Base-by-base conservation (phyloP, 371 early-diverging fungal genomes). In the Paraphysoderma sedebokerense region DNA sequence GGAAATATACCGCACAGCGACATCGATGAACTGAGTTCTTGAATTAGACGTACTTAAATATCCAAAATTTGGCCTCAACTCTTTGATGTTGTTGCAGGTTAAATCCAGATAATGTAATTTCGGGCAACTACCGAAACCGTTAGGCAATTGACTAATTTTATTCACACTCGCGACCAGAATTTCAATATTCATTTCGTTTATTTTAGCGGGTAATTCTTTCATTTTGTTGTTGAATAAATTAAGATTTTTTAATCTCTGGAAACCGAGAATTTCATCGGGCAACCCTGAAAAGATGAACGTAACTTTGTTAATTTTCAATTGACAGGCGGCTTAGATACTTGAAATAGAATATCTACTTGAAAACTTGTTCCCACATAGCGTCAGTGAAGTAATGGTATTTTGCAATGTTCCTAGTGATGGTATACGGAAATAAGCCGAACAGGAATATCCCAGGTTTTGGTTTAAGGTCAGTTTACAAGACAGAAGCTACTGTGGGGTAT, bases 51-150 rank as follows among this genome's bases (percentile, higher is more conserved):
- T 56, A 63, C 65, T 56, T 44, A 66, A 32, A 31, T 48, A 62
- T 1, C 61, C 50, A 34, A 67, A 59, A 31, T 67, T 60, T 5
- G 58, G 17, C 17, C 59, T 23, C 15, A 65, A 23, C 35, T 52
- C 51, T 5, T 33, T 46, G 29, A 65, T 36, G 28, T 52, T 22
- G 47, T 67, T 67, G 45, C 56, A 55, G 33, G 59, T 61, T 17
- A 60, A 39, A 36, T 67, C 67, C 24, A 67, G 46, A 34, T 52
- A 56, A 11, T 46, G 49, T 12, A 67, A 55, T 12, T 45, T 31
- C 1, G 65, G 59, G 41, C 54, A 65, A 3, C 50, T 40, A 3
- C 65, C 65, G 30, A 67, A 59, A 2, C 63, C 67, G 23, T 31
- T 48, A 30, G 67, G 67, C 27, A 67, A 40, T 28, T 60, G 62